Evolutionary conservation across 1,139 yeast species (phyloP).

Genomic region (Magnusiomyces suaveolens): DNA sequence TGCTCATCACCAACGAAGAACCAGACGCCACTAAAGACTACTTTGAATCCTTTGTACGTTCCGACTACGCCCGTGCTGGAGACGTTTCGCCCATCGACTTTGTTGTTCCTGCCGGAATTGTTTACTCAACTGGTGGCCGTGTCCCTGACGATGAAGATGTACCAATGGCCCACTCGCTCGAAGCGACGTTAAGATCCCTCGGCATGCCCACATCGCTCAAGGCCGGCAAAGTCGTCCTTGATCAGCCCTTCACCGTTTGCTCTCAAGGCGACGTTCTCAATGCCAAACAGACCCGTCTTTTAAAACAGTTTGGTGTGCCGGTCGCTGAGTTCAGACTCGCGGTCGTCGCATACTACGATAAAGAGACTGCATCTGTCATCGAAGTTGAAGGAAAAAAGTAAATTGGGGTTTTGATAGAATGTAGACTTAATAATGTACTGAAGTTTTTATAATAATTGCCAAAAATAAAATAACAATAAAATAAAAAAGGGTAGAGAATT

Average conservation of each 20-base stretch:
- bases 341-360: constrained; percentile 58
- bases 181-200: constrained; percentile 78
- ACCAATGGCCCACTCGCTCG: constrained; percentile 92
- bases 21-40: constrained; percentile 79
- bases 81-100: constrained; percentile 74
- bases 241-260: constrained; percentile 73
- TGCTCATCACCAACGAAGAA: constrained; percentile 77
- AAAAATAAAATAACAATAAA: background rate
- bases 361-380: constrained; percentile 19
- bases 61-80: constrained; percentile 87
- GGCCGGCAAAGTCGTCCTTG: constrained; percentile 73
- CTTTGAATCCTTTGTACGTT: constrained; percentile 65
- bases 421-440: background rate
- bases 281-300: constrained; percentile 81
- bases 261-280: constrained; percentile 69
- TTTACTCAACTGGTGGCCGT: constrained; percentile 94
- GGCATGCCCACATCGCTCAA: constrained; percentile 88
- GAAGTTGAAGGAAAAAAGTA: background rate
- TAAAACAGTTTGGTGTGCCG: constrained; percentile 93
- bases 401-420: background rate
- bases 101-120: constrained; percentile 77
- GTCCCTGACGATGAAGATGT: constrained; percentile 84
- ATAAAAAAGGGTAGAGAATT: too few relatives aligned
- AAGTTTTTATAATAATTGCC: background rate
- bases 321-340: constrained; percentile 82